Conservation (phyloP, 225 moss, liverwort and hornwort genomes). For the Physcomitrium patens region DNA sequence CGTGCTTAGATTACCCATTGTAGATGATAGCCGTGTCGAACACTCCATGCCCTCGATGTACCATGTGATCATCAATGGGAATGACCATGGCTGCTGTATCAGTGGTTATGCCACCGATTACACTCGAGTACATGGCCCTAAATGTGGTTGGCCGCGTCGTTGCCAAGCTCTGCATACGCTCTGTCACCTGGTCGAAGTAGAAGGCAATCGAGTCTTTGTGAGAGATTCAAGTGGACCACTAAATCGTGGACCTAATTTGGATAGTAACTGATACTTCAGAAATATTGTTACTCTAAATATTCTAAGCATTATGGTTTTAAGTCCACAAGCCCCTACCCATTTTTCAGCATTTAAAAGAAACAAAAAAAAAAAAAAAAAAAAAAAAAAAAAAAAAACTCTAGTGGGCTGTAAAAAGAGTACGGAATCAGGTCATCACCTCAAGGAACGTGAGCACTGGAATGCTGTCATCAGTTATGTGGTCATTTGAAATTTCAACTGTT, state of each 20-base stretch:
- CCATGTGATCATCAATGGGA: slow-evolving; percentile 96
- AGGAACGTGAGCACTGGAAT: slow-evolving; percentile 51
- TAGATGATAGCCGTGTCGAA: slow-evolving; percentile 89
- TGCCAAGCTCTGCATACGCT: slow-evolving; percentile 56
- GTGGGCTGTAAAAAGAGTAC: background rate
- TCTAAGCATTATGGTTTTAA: background rate
- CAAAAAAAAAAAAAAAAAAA: background rate
- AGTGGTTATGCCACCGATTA: slow-evolving; percentile 79
- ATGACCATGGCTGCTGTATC: slow-evolving; percentile 94
- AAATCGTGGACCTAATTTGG: background rate
- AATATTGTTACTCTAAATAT: no score
- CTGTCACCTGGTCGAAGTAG: slow-evolving; percentile 54
- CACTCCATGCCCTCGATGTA: slow-evolving; percentile 94
- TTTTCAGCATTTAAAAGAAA: background rate
- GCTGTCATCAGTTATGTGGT: background rate
- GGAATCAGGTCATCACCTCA: slow-evolving; percentile 34
- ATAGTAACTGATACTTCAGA: background rate
- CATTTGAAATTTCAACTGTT: slow-evolving; percentile 32
- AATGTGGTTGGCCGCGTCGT: slow-evolving; percentile 35
- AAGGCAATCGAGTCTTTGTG: background rate
- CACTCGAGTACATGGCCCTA: slow-evolving; percentile 93
- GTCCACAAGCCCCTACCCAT: background rate
- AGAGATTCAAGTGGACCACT: background rate
- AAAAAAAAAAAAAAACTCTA: background rate
- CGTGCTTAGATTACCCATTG: slow-evolving; percentile 54